Conservation (phyloP, 768 basidiomycete genomes). For the Suillus sp. region DNA sequence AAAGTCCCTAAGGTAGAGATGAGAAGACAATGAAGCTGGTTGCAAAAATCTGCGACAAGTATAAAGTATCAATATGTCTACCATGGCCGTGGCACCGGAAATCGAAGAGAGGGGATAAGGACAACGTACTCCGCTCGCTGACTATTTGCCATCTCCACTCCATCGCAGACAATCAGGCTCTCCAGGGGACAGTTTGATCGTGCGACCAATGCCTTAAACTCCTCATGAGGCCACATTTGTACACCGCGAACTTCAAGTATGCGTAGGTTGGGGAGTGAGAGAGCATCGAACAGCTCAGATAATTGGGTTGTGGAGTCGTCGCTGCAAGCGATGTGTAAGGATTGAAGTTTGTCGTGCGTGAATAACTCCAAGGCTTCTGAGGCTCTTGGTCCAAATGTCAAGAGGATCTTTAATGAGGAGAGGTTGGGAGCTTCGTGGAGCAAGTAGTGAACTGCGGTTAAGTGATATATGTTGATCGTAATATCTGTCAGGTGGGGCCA, state of each 20-base stretch:
- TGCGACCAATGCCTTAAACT: conserved; percentile 21
- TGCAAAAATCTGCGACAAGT: too few relatives aligned
- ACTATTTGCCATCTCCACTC: conserved; percentile 15
- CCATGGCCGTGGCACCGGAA: too few relatives aligned
- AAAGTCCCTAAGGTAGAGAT: too few relatives aligned
- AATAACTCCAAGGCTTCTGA: conserved; percentile 7
- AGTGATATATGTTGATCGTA: too few relatives aligned
- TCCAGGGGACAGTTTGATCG: conserved; percentile 27
- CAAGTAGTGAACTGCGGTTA: too few relatives aligned
- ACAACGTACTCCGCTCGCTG: conserved; percentile 16
- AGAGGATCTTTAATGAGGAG: conserved; percentile 5
- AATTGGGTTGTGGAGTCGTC: too few relatives aligned
- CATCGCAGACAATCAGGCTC: conserved; percentile 20
- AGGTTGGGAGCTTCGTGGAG: background rate
- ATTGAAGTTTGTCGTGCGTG: conserved; percentile 18
- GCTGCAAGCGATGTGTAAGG: background rate
- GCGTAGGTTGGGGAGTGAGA: conserved; percentile 20
- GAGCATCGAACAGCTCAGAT: conserved; percentile 12
- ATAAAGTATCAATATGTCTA: too few relatives aligned
- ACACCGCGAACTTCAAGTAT: conserved; percentile 17
- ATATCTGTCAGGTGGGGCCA: too few relatives aligned
- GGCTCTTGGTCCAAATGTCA: too few relatives aligned
- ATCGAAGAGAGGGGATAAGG: conserved; percentile 18
- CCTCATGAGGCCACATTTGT: conserved; percentile 17
- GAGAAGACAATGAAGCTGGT: too few relatives aligned